Evolutionary conservation across 2,329 filamentous ascomycete species (phyloP), one percentile per base, ranked within the genome.

Genomic region (Colletotrichum tamarilloi): DNA sequence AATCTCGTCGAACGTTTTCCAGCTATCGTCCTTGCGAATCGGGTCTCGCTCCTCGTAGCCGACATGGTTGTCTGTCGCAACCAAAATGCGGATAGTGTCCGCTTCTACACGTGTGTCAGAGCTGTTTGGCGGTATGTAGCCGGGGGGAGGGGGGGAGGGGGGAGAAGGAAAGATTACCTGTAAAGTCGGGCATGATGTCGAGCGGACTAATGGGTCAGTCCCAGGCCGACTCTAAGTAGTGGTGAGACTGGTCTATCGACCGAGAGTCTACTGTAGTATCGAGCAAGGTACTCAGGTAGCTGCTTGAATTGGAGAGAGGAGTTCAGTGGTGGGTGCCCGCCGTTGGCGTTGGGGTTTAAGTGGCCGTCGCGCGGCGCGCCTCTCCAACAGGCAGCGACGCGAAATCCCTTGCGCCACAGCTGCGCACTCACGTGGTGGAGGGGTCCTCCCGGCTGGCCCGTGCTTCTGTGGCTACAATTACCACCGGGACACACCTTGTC

Each of bases 31-130:
- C 76, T 95, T 96, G n/a, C 97, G 94, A 74, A 97, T 94, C 1
- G 94, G 91, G 82, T 99, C 95, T 78, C 95, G 92, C 84, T 99
- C 97, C 80, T 95, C 94, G 83, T 95, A 98, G 65, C 97, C 97
- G 74, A 99, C 97, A 93, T 99, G 97, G 78, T 97, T 98, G 82
- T 99, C 97, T 19, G 96, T 98, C 52, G 97, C 93, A 73, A 99
- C 89, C 49, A 99, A 91, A 76, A 99, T 97, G 76, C 95, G 94
- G 79, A 99, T 98, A 0, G 95, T 97, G 84, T 99, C 95, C 77
- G 93, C 84, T 68, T 85, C 87, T 88, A 65, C 5, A 57, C n/a
- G 14, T n/a, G 19, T 7, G 70, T 70, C 24, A 68, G 58, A 35
- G n/a, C 24, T 62, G 49, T 28, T 22, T n/a, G 26, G 14, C 28